Percentiles rank a stretch among this genome's conserved stretches.
phyloP scores from a whole-genome alignment of 768 basidiomycete species.

The Amanita pseudoporphyria region DNA sequence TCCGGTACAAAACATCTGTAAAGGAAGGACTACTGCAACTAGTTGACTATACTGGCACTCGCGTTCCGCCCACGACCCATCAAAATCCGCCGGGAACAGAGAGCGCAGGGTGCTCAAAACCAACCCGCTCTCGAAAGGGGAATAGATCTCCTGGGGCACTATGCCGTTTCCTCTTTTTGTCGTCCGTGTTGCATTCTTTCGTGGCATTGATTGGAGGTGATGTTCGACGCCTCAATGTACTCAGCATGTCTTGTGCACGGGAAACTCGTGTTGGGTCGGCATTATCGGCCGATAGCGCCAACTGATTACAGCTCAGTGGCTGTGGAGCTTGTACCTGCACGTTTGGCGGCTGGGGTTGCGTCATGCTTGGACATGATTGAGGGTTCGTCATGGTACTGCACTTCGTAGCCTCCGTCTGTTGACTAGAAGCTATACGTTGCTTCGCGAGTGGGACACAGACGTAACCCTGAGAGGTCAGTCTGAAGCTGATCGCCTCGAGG shows the following conservation, averaged over 20 bases:
- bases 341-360: not conserved
- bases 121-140: constrained; percentile 33
- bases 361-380: not conserved
- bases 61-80: constrained; percentile 1
- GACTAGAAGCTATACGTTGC: not conserved
- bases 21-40: not conserved
- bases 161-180: constrained; percentile 38
- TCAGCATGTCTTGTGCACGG: constrained; percentile 56
- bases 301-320: not conserved
- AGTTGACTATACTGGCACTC: not conserved
- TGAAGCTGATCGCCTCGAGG: constrained; percentile 3
- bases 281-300: not conserved
- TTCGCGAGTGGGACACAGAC: not conserved
- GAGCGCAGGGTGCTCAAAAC: constrained; percentile 53
- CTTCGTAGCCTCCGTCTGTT: no score
- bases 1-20: not conserved
- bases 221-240: constrained; percentile 50
- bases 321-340: not conserved
- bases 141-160: constrained; percentile 59
- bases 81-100: constrained; percentile 51
- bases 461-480: constrained; percentile 2
- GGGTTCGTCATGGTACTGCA: no score
- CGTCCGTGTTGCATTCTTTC: constrained; percentile 13
- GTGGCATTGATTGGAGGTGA: constrained; percentile 25
- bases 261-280: constrained; percentile 6